Base-by-base conservation (phyloP, 1,284 basidiomycete genomes). In the Hemileia vastatrix region DNA sequence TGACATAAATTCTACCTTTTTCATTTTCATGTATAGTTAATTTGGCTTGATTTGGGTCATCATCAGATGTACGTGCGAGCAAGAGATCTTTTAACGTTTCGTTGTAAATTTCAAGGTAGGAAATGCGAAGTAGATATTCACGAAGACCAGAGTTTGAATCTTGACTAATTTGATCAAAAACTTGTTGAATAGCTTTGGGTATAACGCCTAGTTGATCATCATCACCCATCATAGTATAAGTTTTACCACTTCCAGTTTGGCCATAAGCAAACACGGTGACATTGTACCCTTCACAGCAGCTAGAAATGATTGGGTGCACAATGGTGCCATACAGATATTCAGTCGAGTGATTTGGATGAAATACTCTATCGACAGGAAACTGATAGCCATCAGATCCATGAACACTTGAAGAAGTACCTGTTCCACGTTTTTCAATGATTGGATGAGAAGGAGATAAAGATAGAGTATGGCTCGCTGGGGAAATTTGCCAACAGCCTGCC, bases 271-370 rank as follows among this genome's bases (percentile, higher is more conserved):
- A 95, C 54, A 94, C 84, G 67, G 96, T 90, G 9, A 90, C 84
- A 75, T 98, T 97, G 80, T 85, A 97, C 8, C 93, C 94, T 56
- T 95, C 90, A 89, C 96, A 95, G 9, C 91, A 88, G 18, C 90
- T 88, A 66, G 77, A 71, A 1, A 83, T 79, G 8, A 82, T 71
- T 0, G 79, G 78, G 0, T 77, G 72, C 47, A 83, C 48, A 36
- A 24, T 63, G 43, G 40, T 43, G 18, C 40, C 19, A 19, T 63
- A 63, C 15, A 63, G 40, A 45, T 63, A 45, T 47, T 40, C 13
- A 21, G 60, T 63, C 31, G 45, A 19, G 1, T 44, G 44, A 40
- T 56, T 50, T 47, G 60, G 60, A 44, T 56, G 45, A 32, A 55
- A 56, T 6, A 63, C 44, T 55, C 43, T 43, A 50, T 63, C 60